Conservation (phyloP, 1,284 basidiomycete species). For the Trichosporon sp. region DNA sequence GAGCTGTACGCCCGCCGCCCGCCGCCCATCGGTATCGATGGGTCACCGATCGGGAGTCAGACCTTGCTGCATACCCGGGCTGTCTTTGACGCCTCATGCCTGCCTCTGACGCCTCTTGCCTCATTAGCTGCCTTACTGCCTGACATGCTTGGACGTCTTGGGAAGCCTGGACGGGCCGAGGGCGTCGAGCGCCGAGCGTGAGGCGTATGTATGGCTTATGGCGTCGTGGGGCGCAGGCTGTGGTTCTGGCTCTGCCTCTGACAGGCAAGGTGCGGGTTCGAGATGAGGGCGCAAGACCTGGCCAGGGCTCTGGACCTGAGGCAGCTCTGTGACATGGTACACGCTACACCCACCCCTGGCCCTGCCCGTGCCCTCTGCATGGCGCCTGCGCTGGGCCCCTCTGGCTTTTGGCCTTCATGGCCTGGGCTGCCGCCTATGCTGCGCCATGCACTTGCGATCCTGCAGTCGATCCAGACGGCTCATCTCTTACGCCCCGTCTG, state of each 20-base stretch:
- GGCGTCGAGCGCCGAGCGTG: not conserved
- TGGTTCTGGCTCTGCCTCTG: no score
- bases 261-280: no score
- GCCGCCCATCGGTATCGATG: no score
- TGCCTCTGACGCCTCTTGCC: not conserved
- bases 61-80: not conserved
- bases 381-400: not conserved
- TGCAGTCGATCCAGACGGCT: not conserved
- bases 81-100: not conserved
- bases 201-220: no score
- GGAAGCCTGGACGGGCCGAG: not conserved
- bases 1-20: no score
- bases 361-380: conserved; percentile 1
- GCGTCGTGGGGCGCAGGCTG: no score
- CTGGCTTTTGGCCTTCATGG: not conserved
- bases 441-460: no score
- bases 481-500: not conserved
- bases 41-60: not conserved
- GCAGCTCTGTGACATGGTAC: not conserved
- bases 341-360: conserved; percentile 3
- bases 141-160: not conserved
- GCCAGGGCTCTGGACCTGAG: not conserved
- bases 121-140: no score
- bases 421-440: no score
- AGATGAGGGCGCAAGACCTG: no score